Conservation (phyloP, 768 basidiomycete genomes). For the Chlorophyllum brunneum region DNA sequence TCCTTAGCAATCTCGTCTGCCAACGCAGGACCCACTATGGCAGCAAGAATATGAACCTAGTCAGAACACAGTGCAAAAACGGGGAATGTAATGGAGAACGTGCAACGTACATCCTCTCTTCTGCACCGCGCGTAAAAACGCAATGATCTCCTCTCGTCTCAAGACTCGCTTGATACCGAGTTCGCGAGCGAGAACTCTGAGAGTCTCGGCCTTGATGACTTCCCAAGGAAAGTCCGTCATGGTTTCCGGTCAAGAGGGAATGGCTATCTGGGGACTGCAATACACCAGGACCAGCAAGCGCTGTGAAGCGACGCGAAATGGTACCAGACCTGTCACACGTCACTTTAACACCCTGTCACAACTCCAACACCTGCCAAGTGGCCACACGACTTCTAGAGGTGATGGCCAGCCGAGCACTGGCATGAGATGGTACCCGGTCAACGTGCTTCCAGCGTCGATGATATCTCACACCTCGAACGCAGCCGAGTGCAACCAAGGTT, state of each 20-base stretch:
- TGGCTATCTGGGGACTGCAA: neutral
- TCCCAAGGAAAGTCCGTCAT: slow-evolving; percentile 14
- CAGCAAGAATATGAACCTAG: neutral
- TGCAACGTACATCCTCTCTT: slow-evolving; percentile 8
- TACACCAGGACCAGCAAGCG: neutral
- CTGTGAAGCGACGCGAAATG: too few species aligned
- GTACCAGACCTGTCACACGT: neutral
- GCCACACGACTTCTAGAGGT: too few species aligned
- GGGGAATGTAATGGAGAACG: neutral
- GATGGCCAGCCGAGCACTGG: too few species aligned
- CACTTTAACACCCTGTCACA: too few species aligned
- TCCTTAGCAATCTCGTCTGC: slow-evolving; percentile 2
- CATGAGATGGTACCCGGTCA: too few species aligned
- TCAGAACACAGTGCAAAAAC: neutral
- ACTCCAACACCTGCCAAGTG: too few species aligned
- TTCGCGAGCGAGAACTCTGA: slow-evolving; percentile 1
- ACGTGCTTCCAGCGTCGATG: too few species aligned
- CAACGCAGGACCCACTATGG: slow-evolving; percentile 9
- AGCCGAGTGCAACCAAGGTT: too few species aligned
- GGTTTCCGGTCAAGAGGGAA: neutral
- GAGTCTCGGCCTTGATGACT: slow-evolving; percentile 9
- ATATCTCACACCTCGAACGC: too few species aligned
- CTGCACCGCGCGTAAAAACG: slow-evolving; percentile 6
- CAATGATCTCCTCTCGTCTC: slow-evolving; percentile 5
- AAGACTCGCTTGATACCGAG: slow-evolving; percentile 5